phyloP scores from a whole-genome alignment of 140 eudicot genomes.

The Stevia rebaudiana region DNA sequence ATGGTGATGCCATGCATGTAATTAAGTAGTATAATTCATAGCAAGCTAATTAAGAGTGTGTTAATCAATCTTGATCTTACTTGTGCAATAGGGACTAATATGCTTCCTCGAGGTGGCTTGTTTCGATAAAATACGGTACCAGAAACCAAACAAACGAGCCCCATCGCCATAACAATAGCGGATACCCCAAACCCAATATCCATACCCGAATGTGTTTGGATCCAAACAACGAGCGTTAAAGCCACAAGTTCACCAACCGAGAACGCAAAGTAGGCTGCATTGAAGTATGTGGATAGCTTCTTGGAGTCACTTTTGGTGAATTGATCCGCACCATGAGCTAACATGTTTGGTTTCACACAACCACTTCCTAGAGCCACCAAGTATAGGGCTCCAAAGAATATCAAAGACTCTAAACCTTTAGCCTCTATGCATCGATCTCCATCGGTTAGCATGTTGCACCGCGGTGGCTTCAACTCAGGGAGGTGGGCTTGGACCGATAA shows the following conservation, averaged over 20 bases:
- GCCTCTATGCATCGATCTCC: conserved; percentile 60
- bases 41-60: not conserved
- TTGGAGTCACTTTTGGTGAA: conserved; percentile 55
- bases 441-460: conserved; percentile 64
- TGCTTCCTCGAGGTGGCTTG: conserved; percentile 79
- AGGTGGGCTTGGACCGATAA: conserved; percentile 92
- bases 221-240: conserved; percentile 79
- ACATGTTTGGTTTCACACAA: conserved; percentile 91
- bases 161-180: conserved; percentile 90
- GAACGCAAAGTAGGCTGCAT: conserved; percentile 91
- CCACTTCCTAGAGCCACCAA: conserved; percentile 98
- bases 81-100: conserved; percentile 73
- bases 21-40: not conserved
- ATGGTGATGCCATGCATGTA: not conserved
- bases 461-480: conserved; percentile 85
- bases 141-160: conserved; percentile 58
- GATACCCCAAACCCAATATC: conserved; percentile 97
- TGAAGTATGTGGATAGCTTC: conserved; percentile 89
- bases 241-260: conserved; percentile 88
- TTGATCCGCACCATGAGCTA: conserved; percentile 96
- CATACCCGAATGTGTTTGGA: conserved; percentile 96
- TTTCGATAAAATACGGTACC: conserved; percentile 71
- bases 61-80: conserved; percentile 27
- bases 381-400: conserved; percentile 84
- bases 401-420: conserved; percentile 61